A percentile compares a stretch with the other conserved stretches of the same genome.
Evolutionary conservation across 805 yeast species (phyloP).

Genomic region (Ogataea paraovalis): DNA sequence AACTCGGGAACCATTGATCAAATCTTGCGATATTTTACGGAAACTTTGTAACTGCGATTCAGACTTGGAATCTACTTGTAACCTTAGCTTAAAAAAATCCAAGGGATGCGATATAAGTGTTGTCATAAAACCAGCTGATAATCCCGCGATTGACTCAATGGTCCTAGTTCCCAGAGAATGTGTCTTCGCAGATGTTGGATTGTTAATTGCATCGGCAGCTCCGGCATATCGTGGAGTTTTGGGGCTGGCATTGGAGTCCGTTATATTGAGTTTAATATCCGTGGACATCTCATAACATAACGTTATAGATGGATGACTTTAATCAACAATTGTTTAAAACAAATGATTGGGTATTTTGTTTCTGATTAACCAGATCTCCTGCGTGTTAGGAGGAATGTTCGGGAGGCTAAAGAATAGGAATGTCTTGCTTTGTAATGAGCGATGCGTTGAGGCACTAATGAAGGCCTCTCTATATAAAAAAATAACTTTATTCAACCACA

Average conservation of each 20-base stretch:
- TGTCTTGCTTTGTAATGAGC: too few relatives aligned
- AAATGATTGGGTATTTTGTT: too few relatives aligned
- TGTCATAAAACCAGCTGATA: constrained; percentile 76
- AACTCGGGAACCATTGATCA: constrained; percentile 12
- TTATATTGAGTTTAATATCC: not conserved
- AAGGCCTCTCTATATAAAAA: too few relatives aligned
- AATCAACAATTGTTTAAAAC: too few relatives aligned
- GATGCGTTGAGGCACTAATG: too few relatives aligned
- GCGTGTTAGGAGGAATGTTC: too few relatives aligned
- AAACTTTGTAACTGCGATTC: constrained; percentile 29
- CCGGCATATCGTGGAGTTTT: not conserved
- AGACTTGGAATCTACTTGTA: constrained; percentile 56
- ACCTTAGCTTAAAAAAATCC: constrained; percentile 76
- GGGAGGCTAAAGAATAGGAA: not conserved
- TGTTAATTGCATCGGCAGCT: not conserved
- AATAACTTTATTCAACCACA: too few relatives aligned
- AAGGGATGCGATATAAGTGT: constrained; percentile 85
- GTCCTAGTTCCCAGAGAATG: constrained; percentile 11
- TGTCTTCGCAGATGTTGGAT: not conserved
- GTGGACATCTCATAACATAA: not conserved
- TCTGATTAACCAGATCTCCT: too few relatives aligned
- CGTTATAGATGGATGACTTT: not conserved
- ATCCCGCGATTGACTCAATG: constrained; percentile 62
- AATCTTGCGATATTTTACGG: constrained; percentile 17
- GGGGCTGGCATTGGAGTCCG: not conserved